phyloP scores from a whole-genome alignment of 202 grass and related monocot species.

The Carex arenaria region DNA sequence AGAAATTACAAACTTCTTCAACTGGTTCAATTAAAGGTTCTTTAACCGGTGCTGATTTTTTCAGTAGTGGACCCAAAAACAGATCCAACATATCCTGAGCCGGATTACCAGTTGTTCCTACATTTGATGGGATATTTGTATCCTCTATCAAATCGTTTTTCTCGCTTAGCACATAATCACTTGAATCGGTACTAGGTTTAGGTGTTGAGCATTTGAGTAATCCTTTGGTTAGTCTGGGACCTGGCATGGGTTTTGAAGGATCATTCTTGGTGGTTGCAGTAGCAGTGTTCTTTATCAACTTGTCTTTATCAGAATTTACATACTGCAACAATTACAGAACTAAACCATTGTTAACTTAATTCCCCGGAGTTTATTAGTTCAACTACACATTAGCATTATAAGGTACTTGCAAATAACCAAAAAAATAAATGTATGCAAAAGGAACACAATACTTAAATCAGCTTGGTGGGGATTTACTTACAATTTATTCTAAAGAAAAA shows the following conservation, averaged over 20 bases:
- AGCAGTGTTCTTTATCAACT: too few species aligned
- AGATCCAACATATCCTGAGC: conserved; percentile 73
- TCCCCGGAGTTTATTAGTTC: not conserved
- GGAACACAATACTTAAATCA: not conserved
- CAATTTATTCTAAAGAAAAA: not conserved
- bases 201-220: not conserved
- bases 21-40: conserved; percentile 18
- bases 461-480: not conserved
- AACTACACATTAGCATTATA: not conserved
- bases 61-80: conserved; percentile 54
- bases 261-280: too few species aligned
- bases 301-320: too few species aligned
- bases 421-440: not conserved
- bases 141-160: conserved; percentile 18
- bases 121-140: not conserved
- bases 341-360: not conserved
- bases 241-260: too few species aligned
- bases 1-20: conserved; percentile 10
- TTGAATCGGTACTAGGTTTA: conserved; percentile 6
- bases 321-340: not conserved
- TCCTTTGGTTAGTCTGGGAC: too few species aligned
- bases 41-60: conserved; percentile 22
- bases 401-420: not conserved
- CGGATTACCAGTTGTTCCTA: conserved; percentile 35
- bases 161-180: conserved; percentile 7